phyloP scores from a whole-genome alignment of 2,329 filamentous ascomycete species.

The Salinomyces thailandicus region DNA sequence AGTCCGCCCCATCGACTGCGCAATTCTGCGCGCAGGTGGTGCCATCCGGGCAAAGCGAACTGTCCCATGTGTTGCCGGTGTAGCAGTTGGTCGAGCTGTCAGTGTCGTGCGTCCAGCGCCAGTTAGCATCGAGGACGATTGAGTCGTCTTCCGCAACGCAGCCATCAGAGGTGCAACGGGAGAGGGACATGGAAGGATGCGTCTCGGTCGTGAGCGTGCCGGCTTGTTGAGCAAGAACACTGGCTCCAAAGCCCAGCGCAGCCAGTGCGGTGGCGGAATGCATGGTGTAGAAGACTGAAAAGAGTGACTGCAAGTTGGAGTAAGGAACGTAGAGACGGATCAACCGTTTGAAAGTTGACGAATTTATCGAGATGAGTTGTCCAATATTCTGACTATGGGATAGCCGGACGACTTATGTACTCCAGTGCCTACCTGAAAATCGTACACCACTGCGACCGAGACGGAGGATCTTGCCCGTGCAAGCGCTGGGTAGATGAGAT shows the following conservation, averaged over 20 bases:
- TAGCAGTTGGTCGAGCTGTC: conserved; percentile 41
- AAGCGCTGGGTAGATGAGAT: background rate
- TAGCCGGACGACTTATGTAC: background rate
- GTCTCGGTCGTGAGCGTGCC: conserved; percentile 32
- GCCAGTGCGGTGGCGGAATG: conserved; percentile 26
- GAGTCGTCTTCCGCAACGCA: conserved; percentile 19
- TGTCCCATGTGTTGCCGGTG: conserved; percentile 11
- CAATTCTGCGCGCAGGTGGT: conserved; percentile 44
- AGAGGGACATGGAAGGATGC: conserved; percentile 29
- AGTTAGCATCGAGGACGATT: conserved; percentile 38
- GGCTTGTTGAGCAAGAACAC: conserved; percentile 32
- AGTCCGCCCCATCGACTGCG: conserved; percentile 47
- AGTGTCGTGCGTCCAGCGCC: conserved; percentile 40
- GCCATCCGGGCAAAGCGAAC: background rate
- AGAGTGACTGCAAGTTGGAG: conserved; percentile 1
- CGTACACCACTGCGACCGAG: background rate
- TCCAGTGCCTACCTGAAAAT: too few relatives aligned
- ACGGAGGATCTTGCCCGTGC: background rate
- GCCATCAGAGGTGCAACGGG: conserved; percentile 28
- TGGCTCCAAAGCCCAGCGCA: conserved; percentile 31
- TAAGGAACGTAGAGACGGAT: conserved; percentile 4
- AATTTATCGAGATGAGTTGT: background rate
- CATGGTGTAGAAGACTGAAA: conserved; percentile 1
- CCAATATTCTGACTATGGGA: background rate
- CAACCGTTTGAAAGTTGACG: background rate